Base-by-base conservation (phyloP, 495 filamentous ascomycete species). In the Tuber indicum region DNA sequence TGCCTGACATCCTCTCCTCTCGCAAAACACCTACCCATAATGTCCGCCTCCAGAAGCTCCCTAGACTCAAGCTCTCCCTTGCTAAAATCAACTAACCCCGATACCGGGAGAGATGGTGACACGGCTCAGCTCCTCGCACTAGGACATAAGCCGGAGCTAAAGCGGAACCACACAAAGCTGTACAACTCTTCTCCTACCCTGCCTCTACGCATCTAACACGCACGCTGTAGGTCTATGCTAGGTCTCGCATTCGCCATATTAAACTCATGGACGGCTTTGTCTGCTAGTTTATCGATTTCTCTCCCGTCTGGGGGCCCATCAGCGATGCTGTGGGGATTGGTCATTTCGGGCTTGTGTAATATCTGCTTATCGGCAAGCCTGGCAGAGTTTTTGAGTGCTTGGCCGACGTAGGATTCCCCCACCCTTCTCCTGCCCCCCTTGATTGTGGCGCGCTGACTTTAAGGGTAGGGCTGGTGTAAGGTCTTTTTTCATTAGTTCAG, bases 321-420 rank as follows among this genome's bases (percentile, higher is more conserved):
- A n/a, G 84, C 86, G 42, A 86, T 89, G 26, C 83, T 89, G 45
- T 89, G 88, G 88, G 91, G 91, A 21, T 85, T 93, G 71, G 82
- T 93, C 32, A 91, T 91, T 6, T 90, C 91, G 5, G 91, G 91
- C 75, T 82, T 92, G 43, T 92, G 91, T 83, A 92, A 91, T 81
- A 75, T 92, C n/a, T 92, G 89, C 78, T 88, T 93, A 52, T 90
- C 92, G 26, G 86, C 89, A 2, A 92, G 90, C 10, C 84, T 94
- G 41, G 91, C 92, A 19, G 92, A 94, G 80, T 93, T 93, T 80
- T 84, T 92, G 32, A 90, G 89, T 10, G 91, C 91, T 1, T 93
- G 91, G 82, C 92, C 92, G 66, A 93, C 91, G 83, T 89, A 81
- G 17, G 88, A 42, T 62, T 71, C 17, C 72, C 47, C n/a, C 23